Conservation (phyloP, 2,329 filamentous ascomycete genomes). For the Fusarium graminum region DNA sequence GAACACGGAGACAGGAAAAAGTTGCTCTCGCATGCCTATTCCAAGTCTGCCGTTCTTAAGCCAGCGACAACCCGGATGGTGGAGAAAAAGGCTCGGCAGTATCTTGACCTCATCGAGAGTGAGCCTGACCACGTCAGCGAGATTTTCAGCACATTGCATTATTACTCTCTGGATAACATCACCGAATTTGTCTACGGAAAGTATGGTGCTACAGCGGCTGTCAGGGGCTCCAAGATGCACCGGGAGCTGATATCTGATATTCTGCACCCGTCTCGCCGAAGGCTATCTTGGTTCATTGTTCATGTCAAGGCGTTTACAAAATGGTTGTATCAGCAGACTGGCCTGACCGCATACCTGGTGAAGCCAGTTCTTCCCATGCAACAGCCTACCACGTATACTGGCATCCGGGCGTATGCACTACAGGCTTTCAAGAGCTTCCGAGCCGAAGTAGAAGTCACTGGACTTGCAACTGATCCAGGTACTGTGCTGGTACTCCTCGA, state of each 20-base stretch:
- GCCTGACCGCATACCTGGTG: not conserved
- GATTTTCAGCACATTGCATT: conserved; percentile 38
- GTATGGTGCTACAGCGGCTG: conserved; percentile 30
- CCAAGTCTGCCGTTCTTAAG: conserved; percentile 60
- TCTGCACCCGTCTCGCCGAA: conserved; percentile 35
- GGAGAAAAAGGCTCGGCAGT: conserved; percentile 34
- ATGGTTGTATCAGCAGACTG: conserved; percentile 32
- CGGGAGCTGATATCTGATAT: conserved; percentile 33
- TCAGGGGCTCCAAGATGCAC: conserved; percentile 26
- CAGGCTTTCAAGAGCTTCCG: conserved; percentile 28
- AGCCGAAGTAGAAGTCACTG: conserved; percentile 1
- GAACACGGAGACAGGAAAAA: conserved; percentile 66
- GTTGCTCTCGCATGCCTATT: conserved; percentile 64
- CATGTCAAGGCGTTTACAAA: conserved; percentile 27
- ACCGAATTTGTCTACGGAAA: conserved; percentile 35
- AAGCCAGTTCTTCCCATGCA: conserved; percentile 39
- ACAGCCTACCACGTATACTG: conserved; percentile 38
- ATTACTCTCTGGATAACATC: conserved; percentile 39
- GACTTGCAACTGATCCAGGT: not conserved
- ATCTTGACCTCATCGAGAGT: conserved; percentile 21
- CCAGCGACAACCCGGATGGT: conserved; percentile 28
- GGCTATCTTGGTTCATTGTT: conserved; percentile 33
- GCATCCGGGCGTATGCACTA: conserved; percentile 30
- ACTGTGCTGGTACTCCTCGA: not conserved
- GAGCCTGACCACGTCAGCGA: conserved; percentile 34